phyloP scores from a whole-genome alignment of 2,329 filamentous ascomycete species.

The Chrysosporium keratinophilum region DNA sequence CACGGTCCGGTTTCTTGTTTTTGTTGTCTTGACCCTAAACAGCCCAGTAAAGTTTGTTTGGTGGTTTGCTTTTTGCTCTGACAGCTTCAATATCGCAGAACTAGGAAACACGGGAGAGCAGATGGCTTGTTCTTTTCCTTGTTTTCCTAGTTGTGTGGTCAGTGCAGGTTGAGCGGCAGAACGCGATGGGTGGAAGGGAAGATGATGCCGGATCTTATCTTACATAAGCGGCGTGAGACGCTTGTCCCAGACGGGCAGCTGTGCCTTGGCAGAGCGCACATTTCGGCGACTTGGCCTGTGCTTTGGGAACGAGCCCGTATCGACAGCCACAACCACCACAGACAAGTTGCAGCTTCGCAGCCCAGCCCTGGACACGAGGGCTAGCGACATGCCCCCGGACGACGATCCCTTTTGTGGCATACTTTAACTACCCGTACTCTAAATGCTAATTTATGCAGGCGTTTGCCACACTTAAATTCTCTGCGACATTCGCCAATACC shows the following conservation, averaged over 20 bases:
- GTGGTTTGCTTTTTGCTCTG: not conserved
- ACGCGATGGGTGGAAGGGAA: too few species aligned
- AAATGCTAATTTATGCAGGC: not conserved
- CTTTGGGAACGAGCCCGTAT: not conserved
- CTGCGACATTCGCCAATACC: not conserved
- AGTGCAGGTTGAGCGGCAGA: not conserved
- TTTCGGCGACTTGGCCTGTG: slow-evolving; percentile 7
- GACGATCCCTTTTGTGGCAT: not conserved
- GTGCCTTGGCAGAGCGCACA: slow-evolving; percentile 2
- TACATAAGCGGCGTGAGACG: not conserved
- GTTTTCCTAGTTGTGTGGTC: not conserved
- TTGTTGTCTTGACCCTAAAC: not conserved
- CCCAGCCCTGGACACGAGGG: slow-evolving; percentile 4
- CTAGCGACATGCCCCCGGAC: not conserved
- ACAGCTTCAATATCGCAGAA: not conserved
- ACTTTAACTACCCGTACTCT: slow-evolving; percentile 8
- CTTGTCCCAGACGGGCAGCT: not conserved
- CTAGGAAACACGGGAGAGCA: not conserved
- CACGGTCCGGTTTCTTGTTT: not conserved
- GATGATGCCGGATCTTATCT: too few species aligned
- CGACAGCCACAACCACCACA: not conserved
- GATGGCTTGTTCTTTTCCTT: not conserved
- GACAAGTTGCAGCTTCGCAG: not conserved
- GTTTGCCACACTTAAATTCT: slow-evolving; percentile 5
- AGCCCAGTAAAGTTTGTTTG: not conserved